phyloP scores from a whole-genome alignment of 176 grass and related monocot species.

The Panicum miliaceum region DNA sequence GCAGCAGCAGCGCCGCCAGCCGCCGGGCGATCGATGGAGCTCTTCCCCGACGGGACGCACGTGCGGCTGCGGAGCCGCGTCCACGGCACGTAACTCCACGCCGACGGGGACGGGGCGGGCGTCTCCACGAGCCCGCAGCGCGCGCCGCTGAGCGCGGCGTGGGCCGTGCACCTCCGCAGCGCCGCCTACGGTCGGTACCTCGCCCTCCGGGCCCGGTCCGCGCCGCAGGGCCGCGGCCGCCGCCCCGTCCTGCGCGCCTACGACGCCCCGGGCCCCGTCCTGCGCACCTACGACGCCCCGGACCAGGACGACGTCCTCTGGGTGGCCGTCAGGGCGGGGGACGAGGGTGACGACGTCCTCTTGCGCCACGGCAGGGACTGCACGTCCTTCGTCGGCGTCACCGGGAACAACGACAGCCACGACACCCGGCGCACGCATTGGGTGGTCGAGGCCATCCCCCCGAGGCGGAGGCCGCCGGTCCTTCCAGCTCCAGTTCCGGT shows the following conservation, averaged over 20 bases:
- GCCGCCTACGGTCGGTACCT: conserved; percentile 3
- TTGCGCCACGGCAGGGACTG: not conserved
- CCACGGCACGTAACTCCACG: not conserved
- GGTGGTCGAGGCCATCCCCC: not conserved
- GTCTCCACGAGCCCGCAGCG: not conserved
- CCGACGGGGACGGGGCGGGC: not conserved
- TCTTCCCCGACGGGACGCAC: not conserved
- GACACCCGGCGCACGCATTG: not conserved
- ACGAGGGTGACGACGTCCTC: not conserved
- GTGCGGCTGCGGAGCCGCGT: not conserved
- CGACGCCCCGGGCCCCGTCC: not conserved
- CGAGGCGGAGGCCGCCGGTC: not conserved
- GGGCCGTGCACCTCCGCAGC: not conserved
- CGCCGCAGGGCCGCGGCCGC: not conserved
- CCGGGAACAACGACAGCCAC: not conserved
- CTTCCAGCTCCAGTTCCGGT: not conserved
- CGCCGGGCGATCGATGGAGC: not conserved
- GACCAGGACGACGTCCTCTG: not conserved
- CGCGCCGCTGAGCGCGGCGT: not conserved
- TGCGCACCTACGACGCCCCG: not conserved
- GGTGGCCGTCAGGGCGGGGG: not conserved
- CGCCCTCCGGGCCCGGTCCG: not conserved
- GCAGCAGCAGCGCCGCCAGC: too few species aligned
- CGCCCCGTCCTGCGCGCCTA: too few species aligned
- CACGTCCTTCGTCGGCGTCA: not conserved